Conservation (phyloP, 108 stramenopile genomes). For the Nannochloropsis salina region DNA sequence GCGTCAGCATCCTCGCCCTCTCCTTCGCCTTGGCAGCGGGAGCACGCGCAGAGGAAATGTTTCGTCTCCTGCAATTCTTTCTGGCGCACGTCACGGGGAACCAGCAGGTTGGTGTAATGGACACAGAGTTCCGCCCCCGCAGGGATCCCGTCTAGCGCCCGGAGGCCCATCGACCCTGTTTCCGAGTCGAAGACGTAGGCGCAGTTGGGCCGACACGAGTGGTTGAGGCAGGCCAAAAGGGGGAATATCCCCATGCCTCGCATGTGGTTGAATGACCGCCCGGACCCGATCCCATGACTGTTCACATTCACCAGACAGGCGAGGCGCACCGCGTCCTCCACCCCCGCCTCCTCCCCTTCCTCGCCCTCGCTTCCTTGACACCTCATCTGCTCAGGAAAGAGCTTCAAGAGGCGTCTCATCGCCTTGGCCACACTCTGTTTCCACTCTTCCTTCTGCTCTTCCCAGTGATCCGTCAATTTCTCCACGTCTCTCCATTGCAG, state of each 20-base stretch:
- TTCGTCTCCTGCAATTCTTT: slow-evolving; percentile 31
- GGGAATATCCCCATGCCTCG: slow-evolving; percentile 42
- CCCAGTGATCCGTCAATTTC: slow-evolving; percentile 27
- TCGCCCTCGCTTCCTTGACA: slow-evolving; percentile 14
- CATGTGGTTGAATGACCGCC: slow-evolving; percentile 23
- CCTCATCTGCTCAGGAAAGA: slow-evolving; percentile 21
- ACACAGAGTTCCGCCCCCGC: slow-evolving; percentile 34
- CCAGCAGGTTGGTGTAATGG: slow-evolving; percentile 42
- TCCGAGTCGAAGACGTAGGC: slow-evolving; percentile 29
- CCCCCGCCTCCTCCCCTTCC: slow-evolving; percentile 25
- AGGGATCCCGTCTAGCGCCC: slow-evolving; percentile 23
- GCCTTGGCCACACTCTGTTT: background rate
- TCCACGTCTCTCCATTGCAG: slow-evolving; percentile 20
- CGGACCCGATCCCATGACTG: slow-evolving; percentile 31
- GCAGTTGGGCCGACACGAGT: slow-evolving; percentile 42
- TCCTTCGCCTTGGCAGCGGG: slow-evolving; percentile 28
- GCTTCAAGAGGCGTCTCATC: background rate
- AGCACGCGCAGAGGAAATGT: slow-evolving; percentile 37
- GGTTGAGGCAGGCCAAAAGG: slow-evolving; percentile 38
- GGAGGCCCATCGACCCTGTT: slow-evolving; percentile 24
- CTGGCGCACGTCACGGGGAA: slow-evolving; percentile 20
- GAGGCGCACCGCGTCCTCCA: slow-evolving; percentile 34
- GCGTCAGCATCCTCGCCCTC: background rate
- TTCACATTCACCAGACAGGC: slow-evolving; percentile 41
- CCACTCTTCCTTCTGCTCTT: background rate